phyloP scores from a whole-genome alignment of 2,329 filamentous ascomycete genomes.

The Botryotinia globosa region DNA sequence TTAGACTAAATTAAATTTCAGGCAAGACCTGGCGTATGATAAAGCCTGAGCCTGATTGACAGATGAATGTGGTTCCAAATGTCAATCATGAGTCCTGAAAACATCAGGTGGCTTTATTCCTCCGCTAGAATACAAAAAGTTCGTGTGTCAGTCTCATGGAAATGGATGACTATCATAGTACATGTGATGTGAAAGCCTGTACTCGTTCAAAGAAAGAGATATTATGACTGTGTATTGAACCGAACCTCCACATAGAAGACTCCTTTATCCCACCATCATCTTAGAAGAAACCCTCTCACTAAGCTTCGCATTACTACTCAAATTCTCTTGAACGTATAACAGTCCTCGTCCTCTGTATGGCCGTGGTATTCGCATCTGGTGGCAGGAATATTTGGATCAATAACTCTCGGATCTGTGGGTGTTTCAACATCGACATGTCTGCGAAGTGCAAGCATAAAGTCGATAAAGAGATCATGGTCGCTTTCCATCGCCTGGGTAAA shows the following conservation, averaged over 20 bases:
- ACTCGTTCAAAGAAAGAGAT: not conserved
- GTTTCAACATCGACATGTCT: fast-evolving
- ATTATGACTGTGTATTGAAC: too few species aligned
- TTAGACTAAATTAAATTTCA: too few species aligned
- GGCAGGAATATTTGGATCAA: too few species aligned
- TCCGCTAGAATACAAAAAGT: not conserved
- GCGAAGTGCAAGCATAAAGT: not conserved
- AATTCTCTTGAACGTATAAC: not conserved
- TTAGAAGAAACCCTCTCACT: too few species aligned
- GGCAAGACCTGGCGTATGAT: too few species aligned
- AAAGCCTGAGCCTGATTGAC: not conserved
- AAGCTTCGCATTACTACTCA: too few species aligned
- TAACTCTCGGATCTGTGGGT: not conserved
- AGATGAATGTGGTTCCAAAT: not conserved
- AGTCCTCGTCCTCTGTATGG: not conserved
- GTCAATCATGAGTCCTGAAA: not conserved
- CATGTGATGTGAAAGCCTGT: not conserved
- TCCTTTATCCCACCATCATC: too few species aligned
- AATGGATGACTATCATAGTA: not conserved
- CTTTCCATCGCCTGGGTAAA: not conserved
- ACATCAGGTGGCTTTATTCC: too few species aligned
- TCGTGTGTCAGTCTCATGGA: not conserved
- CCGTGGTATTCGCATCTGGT: not conserved
- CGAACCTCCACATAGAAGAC: too few species aligned
- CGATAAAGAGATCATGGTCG: not conserved